phyloP scores from a whole-genome alignment of 1,284 basidiomycete genomes.

The Fistulina hepatica region DNA sequence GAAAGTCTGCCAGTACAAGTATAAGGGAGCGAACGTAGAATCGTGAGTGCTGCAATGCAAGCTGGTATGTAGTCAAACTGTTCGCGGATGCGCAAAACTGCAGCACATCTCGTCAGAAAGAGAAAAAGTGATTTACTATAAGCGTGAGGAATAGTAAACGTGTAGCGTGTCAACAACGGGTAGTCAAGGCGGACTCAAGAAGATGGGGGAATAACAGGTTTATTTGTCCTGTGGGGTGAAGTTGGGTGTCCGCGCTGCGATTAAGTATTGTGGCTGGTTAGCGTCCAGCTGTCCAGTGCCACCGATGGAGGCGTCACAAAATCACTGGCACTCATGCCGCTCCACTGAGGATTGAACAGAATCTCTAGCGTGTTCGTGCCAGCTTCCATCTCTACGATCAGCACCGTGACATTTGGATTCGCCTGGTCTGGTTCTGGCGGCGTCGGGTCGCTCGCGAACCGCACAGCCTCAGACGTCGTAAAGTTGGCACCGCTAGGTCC shows the following conservation, averaged over 20 bases:
- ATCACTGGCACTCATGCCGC: conserved; percentile 22
- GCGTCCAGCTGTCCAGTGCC: conserved; percentile 53
- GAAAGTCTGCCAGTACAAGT: background rate
- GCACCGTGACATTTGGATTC: conserved; percentile 62
- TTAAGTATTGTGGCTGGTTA: conserved; percentile 56
- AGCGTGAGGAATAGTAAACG: background rate
- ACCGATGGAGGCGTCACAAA: conserved; percentile 61
- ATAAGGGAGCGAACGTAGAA: conserved; percentile 4
- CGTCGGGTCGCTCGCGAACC: conserved; percentile 43
- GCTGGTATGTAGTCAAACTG: background rate
- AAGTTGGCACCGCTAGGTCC: conserved; percentile 39
- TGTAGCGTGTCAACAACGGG: background rate
- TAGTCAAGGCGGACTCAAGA: background rate
- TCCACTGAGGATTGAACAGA: conserved; percentile 69
- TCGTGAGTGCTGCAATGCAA: background rate
- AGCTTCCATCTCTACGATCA: conserved; percentile 52
- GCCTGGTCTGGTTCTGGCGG: conserved; percentile 49
- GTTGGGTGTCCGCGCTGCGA: no score
- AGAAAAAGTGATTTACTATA: background rate
- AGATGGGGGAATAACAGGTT: conserved; percentile 8
- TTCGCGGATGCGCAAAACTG: background rate
- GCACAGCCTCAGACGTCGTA: conserved; percentile 29
- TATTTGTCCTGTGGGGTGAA: no score
- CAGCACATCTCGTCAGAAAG: background rate
- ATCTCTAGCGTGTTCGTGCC: conserved; percentile 54